These are phyloP conservation scores for Eucalyptus regnans DNA, from an alignment of 345 rosid genomes.

Conservation along the genomic window DNA sequence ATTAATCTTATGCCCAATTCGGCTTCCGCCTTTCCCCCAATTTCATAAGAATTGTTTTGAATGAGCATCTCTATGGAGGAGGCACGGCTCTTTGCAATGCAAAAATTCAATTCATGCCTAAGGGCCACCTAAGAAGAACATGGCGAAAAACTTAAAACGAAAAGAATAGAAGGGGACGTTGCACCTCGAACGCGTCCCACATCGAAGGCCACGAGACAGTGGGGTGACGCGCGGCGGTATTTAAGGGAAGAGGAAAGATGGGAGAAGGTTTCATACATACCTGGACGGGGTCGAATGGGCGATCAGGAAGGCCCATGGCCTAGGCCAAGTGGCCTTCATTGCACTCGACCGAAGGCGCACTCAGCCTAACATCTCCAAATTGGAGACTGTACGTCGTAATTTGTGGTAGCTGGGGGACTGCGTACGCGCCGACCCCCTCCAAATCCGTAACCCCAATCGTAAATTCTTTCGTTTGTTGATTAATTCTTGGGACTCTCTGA, in stretches of 20 bases:
- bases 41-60: background rate
- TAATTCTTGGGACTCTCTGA: background rate
- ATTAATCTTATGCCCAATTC: background rate
- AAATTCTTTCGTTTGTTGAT: background rate
- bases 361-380: slow-evolving; percentile 5
- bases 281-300: slow-evolving; percentile 17
- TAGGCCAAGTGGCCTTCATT: slow-evolving; percentile 3
- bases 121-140: background rate
- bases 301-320: background rate
- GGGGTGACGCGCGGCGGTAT: background rate
- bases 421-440: slow-evolving; percentile 8
- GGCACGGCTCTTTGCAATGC: background rate
- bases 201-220: background rate
- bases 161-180: background rate
- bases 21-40: background rate
- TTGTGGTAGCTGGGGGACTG: slow-evolving; percentile 12
- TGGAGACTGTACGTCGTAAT: slow-evolving; percentile 13
- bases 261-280: background rate
- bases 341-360: slow-evolving; percentile 2
- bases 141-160: background rate
- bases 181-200: background rate
- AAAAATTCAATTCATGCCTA: background rate
- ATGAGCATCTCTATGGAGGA: background rate
- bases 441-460: background rate
- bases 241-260: background rate